Percentiles rank a stretch among this genome's conserved stretches.
Evolutionary conservation across 768 basidiomycete species (phyloP).

Genomic region (Phallus indusiatus): DNA sequence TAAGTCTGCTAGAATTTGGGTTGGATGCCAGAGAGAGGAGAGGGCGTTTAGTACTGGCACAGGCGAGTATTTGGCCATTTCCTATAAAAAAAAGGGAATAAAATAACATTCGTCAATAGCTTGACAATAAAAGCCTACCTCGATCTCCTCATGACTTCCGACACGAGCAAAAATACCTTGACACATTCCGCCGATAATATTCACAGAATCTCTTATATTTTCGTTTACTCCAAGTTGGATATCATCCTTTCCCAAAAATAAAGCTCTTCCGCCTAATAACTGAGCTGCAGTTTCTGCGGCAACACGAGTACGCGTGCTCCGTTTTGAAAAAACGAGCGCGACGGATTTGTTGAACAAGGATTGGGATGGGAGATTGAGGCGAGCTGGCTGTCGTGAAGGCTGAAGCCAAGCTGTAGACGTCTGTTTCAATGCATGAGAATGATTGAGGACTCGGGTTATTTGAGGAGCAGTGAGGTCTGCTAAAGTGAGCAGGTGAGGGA

Average conservation of each 20-base stretch:
- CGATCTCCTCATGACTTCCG: constrained; percentile 85
- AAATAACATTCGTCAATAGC: background rate
- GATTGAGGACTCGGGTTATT: constrained; percentile 53
- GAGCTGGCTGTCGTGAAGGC: constrained; percentile 31
- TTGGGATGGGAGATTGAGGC: constrained; percentile 56
- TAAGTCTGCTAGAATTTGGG: constrained; percentile 89
- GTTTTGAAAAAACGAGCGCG: constrained; percentile 86
- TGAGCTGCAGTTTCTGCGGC: constrained; percentile 75
- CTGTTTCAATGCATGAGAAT: constrained; percentile 58
- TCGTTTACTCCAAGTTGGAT: constrained; percentile 98
- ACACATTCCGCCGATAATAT: constrained; percentile 89
- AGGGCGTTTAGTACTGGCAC: constrained; percentile 96
- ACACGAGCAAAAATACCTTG: constrained; percentile 97
- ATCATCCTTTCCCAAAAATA: constrained; percentile 85
- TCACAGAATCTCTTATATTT: constrained; percentile 69
- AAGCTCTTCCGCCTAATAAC: constrained; percentile 77
- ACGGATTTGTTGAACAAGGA: constrained; percentile 76
- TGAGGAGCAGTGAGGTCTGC: constrained; percentile 78
- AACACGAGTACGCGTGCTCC: constrained; percentile 86
- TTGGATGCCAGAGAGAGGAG: constrained; percentile 93
- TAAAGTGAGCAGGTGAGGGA: constrained; percentile 77
- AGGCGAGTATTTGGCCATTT: constrained; percentile 80
- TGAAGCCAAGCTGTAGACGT: constrained; percentile 56
- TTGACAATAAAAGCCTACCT: constrained; percentile 45
- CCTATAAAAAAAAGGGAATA: constrained; percentile 38